phyloP scores from a whole-genome alignment of 805 yeast species.

The Candida namnaoensis region DNA sequence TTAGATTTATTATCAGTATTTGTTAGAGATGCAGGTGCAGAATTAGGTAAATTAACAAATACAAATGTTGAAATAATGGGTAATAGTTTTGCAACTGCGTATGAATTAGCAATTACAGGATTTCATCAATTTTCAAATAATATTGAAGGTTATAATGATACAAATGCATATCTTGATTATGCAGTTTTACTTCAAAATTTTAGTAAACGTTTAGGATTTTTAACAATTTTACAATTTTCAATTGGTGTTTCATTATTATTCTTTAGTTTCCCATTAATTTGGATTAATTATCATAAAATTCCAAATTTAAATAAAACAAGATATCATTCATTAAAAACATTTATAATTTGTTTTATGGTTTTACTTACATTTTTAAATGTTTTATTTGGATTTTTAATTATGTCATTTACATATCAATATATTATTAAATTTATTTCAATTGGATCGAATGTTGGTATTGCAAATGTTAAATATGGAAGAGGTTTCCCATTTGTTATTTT shows the following conservation, averaged over 20 bases:
- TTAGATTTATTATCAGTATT: conserved; percentile 38
- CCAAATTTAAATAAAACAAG: background rate
- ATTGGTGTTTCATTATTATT: conserved; percentile 1
- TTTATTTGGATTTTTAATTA: conserved; percentile 8
- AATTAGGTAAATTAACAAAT: conserved; percentile 31
- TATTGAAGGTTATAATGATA: conserved; percentile 3
- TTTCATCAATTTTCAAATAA: conserved; percentile 14
- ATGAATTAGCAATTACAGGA: conserved; percentile 24
- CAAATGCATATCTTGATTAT: conserved; percentile 10
- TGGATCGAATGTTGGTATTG: conserved; percentile 14
- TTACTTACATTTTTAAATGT: conserved; percentile 7
- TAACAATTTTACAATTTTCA: conserved; percentile 6
- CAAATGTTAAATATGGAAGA: conserved; percentile 9
- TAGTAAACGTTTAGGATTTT: conserved; percentile 15
- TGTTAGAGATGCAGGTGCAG: conserved; percentile 41
- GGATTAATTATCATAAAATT: background rate
- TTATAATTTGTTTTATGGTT: conserved; percentile 4
- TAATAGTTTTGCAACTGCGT: conserved; percentile 30
- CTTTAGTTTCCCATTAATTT: conserved; percentile 1
- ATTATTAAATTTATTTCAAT: conserved; percentile 9
- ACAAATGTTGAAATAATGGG: conserved; percentile 31
- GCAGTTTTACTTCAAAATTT: conserved; percentile 18
- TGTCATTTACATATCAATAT: conserved; percentile 17
- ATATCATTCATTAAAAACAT: conserved; percentile 1
- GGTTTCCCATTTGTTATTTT: conserved; percentile 14